Evolutionary conservation across 2,329 filamentous ascomycete species (phyloP), one percentile per base, ranked within the genome.

Genomic region (Mariannaea sp.): DNA sequence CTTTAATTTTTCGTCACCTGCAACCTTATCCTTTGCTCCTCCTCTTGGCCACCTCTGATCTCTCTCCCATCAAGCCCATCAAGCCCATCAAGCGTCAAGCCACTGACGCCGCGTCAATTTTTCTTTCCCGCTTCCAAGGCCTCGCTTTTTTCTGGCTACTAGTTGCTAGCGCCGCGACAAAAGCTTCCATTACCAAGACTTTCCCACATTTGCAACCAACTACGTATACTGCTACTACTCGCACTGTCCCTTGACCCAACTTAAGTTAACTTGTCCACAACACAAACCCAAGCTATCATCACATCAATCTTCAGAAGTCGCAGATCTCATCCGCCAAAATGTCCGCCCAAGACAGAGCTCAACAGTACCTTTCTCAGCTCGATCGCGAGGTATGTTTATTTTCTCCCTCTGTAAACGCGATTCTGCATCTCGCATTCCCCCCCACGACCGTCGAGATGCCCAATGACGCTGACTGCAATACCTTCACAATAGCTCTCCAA

Each of bases 291-390:
- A 48, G 52, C 49, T 33, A 13, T 40, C n/a, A n/a, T n/a, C 59
- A 40, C 39, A 20, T 51, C 43, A 47, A 48, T 46, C 32, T 57
- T 49, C 41, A 46, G 35, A 43, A 46, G 19, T 44, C 48, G 36
- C 50, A 45, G 8, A 49, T 49, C 51, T 60, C 53, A 59, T 43
- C 40, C 19, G 20, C 55, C 58, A 64, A 51, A 66, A 91, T 91
- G 87, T 80, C 81, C 59, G 80, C 86, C 66, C 88, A 91, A 76
- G 88, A 91, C 68, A 86, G 86, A 74, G 84, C 87, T 63, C 87
- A 91, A 75, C 81, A 88, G 68, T 87, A 90, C 70, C 81, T 94
- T 71, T 82, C 83, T 66, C 82, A 87, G 77, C 86, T 95, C 76
- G 90, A 95, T 77, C 87, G 86, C 71, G 89, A 92, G 86, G 89